Percentiles rank a stretch among this genome's conserved stretches.
Conservation (phyloP, 768 basidiomycete genomes). For the Tubosaeta brunneosetosa region DNA sequence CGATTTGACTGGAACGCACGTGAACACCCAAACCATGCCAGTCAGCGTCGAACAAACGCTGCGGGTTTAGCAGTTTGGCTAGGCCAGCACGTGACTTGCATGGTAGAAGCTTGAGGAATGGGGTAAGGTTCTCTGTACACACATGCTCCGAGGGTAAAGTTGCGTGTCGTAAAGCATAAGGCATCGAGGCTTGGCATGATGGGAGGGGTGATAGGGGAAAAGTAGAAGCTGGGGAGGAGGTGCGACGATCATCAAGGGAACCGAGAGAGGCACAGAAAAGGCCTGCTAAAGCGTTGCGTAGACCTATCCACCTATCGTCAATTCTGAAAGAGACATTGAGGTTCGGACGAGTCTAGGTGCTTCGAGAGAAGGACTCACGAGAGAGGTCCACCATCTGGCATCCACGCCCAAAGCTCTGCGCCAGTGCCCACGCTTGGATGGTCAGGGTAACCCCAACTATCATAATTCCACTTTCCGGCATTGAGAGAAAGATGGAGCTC, state of each 20-base stretch:
- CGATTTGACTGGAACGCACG: constrained; percentile 56
- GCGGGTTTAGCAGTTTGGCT: constrained; percentile 77
- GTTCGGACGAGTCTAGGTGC: not conserved
- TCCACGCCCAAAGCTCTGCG: constrained; percentile 90
- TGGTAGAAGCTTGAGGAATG: constrained; percentile 90
- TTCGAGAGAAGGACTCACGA: constrained; percentile 38
- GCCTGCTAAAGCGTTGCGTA: constrained; percentile 87
- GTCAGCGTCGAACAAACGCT: constrained; percentile 81
- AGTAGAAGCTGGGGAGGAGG: constrained; percentile 57
- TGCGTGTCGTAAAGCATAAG: constrained; percentile 67
- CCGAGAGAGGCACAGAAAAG: constrained; percentile 93
- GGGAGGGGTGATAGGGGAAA: constrained; percentile 64
- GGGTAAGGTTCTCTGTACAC: constrained; percentile 97
- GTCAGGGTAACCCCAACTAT: constrained; percentile 76
- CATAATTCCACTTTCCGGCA: constrained; percentile 89
- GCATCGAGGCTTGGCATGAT: constrained; percentile 30
- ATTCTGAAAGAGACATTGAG: constrained; percentile 38
- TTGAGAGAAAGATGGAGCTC: constrained; percentile 89
- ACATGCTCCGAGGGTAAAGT: constrained; percentile 79
- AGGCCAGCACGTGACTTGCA: constrained; percentile 89
- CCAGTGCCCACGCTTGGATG: constrained; percentile 76
- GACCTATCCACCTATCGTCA: constrained; percentile 75
- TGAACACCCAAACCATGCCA: constrained; percentile 89
- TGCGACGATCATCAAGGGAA: constrained; percentile 68
- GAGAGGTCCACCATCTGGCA: constrained; percentile 57